Evolutionary conservation across 768 basidiomycete species (phyloP).

Genomic region (Coprinellus micaceus): DNA sequence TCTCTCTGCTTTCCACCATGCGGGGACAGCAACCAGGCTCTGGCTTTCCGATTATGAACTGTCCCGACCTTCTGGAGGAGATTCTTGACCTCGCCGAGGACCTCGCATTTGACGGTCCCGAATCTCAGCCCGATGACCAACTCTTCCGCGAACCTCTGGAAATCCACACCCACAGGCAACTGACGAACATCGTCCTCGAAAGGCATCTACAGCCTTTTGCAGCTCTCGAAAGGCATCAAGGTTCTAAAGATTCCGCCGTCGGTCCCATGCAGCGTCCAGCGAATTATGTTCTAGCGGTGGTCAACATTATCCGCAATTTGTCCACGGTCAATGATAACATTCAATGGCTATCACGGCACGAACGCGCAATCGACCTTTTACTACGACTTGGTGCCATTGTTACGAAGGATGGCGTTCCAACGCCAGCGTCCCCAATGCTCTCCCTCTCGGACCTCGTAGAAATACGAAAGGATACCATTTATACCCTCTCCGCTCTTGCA

Average conservation of each 20-base stretch:
- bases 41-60: slow-evolving; percentile 74
- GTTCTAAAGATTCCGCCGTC: slow-evolving; percentile 42
- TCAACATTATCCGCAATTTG: slow-evolving; percentile 86
- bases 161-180: slow-evolving; percentile 62
- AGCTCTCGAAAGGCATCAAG: slow-evolving; percentile 45
- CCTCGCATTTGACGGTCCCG: slow-evolving; percentile 58
- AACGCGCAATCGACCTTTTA: slow-evolving; percentile 59
- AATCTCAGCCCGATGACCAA: slow-evolving; percentile 24
- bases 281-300: slow-evolving; percentile 62
- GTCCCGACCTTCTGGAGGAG: slow-evolving; percentile 81
- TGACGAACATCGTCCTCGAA: slow-evolving; percentile 57
- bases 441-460: slow-evolving; percentile 69
- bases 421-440: slow-evolving; percentile 53
- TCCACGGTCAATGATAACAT: slow-evolving; percentile 72
- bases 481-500: slow-evolving; percentile 63
- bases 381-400: slow-evolving; percentile 65
- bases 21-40: slow-evolving; percentile 57
- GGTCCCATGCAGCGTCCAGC: slow-evolving; percentile 67
- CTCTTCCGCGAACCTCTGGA: slow-evolving; percentile 27
- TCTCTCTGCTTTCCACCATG: slow-evolving; percentile 79
- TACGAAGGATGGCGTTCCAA: slow-evolving; percentile 27
- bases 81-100: slow-evolving; percentile 85
- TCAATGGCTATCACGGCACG: slow-evolving; percentile 60
- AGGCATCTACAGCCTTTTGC: slow-evolving; percentile 59
- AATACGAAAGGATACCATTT: slow-evolving; percentile 73